These are phyloP conservation scores for Cryphonectria japonica DNA, from an alignment of 2,329 filamentous ascomycete genomes.

Conservation along the genomic window DNA sequence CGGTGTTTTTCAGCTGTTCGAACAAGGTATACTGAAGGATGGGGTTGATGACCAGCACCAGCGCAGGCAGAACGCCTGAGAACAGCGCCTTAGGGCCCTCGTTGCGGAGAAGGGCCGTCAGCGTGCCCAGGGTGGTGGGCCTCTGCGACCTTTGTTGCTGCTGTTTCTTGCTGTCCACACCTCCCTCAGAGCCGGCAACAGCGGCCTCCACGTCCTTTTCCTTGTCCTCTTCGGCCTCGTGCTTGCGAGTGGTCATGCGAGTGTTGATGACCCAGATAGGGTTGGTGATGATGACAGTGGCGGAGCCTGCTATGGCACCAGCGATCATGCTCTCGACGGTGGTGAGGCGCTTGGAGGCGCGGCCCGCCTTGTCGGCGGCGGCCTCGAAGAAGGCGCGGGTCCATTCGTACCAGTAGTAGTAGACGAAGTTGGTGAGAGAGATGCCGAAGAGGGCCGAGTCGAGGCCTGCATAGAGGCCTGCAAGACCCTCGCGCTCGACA, in stretches of 20 bases:
- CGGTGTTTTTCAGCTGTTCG: conserved; percentile 91
- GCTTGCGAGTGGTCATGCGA: conserved; percentile 89
- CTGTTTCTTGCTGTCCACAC: not conserved
- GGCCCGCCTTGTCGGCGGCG: conserved; percentile 73
- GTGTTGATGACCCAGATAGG: conserved; percentile 99
- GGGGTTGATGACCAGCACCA: conserved; percentile 95
- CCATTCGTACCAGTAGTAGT: conserved; percentile 99
- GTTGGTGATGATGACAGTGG: conserved; percentile 95
- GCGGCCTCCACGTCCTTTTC: conserved; percentile 29
- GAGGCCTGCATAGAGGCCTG: conserved; percentile 88
- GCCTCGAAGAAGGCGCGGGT: conserved; percentile 83
- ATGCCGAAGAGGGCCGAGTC: conserved; percentile 96
- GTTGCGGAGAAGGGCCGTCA: conserved; percentile 77
- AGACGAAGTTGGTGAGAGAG: conserved; percentile 98
- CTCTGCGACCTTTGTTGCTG: conserved; percentile 38
- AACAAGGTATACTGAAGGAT: conserved; percentile 99
- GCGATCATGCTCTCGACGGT: conserved; percentile 94
- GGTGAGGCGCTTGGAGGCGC: conserved; percentile 79
- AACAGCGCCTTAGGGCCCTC: conserved; percentile 88
- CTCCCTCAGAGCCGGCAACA: conserved; percentile 32
- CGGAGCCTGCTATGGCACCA: conserved; percentile 88
- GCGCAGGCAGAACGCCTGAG: conserved; percentile 85
- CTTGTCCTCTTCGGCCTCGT: conserved; percentile 39
- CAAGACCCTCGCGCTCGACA: conserved; percentile 85
- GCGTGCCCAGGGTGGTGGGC: conserved; percentile 79